Conservation (phyloP, 2,329 filamentous ascomycete species). For the Phialophora tarda region DNA sequence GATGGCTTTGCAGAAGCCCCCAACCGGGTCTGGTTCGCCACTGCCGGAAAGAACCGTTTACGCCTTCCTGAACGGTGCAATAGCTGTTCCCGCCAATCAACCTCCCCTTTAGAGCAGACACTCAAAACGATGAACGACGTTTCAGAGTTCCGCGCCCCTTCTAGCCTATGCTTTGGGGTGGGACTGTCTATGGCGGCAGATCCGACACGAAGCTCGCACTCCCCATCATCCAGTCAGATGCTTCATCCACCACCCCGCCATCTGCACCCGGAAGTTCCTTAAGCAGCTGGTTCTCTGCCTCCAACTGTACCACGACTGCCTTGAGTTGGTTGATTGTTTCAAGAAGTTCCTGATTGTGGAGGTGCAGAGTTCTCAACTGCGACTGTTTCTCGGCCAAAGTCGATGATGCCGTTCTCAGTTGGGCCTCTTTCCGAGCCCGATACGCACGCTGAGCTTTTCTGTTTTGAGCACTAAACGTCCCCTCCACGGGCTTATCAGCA, state of each 20-base stretch:
- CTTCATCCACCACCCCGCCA: background rate
- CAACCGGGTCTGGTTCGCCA: background rate
- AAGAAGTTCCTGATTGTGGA: slow-evolving; percentile 9
- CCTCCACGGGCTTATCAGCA: background rate
- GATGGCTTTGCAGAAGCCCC: background rate
- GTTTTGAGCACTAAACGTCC: slow-evolving; percentile 22
- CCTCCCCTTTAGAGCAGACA: background rate
- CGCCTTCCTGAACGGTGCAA: background rate
- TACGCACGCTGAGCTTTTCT: slow-evolving; percentile 36
- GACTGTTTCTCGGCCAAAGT: slow-evolving; percentile 10
- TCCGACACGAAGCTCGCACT: background rate
- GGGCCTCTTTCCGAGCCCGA: slow-evolving; percentile 35
- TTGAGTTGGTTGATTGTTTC: slow-evolving; percentile 11
- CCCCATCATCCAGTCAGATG: background rate
- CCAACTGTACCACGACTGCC: slow-evolving; percentile 1
- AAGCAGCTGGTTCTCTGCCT: slow-evolving; percentile 17
- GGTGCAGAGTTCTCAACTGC: slow-evolving; percentile 1
- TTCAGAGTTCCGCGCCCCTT: background rate
- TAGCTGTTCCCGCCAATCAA: background rate
- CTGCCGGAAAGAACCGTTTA: background rate
- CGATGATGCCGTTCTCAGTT: slow-evolving; percentile 23
- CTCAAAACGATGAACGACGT: background rate
- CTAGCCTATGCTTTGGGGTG: background rate
- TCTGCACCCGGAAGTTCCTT: background rate
- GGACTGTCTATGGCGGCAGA: background rate